Evolutionary conservation across 352 stramenopile species (phyloP), one percentile per base, ranked within the genome.

Genomic region (Globisporangium middletonii): DNA sequence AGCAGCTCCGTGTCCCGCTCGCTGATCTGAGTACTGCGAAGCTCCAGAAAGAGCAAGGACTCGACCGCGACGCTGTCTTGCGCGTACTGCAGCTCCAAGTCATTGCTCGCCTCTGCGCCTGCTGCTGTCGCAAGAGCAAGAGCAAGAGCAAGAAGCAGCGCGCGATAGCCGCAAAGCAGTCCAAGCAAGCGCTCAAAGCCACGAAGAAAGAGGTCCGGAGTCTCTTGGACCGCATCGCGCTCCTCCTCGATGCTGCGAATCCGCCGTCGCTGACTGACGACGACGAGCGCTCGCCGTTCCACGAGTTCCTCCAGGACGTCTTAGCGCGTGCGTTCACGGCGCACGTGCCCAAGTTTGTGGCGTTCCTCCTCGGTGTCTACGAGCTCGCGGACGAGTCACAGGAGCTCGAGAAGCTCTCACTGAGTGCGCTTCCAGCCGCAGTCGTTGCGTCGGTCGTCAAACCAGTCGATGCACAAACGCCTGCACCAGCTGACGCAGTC

Each of bases 221-320:
- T 11, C 65, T 94, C 5, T 51, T 92, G 60, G 83, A 91, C n/a
- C 74, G 79, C 12, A 71, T 92, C 18, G 84, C 84, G 16, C 62
- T 94, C 60, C 63, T 89, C 18, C 61, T 92, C 48, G 84, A 92
- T 37, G 81, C 82, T 11, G 78, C 75, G 0, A 91, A 84, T 30
- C 79, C 79, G 23, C 66, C 74, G 28, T 86, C 75, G 18, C 72
- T 89, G 51, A 75, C 62, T 16, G 83, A 86, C 23, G 77, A 77
- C 19, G 77, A 88, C 33, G 79, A 88, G 37, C 75, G 68, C 13
- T 88, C 85, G 27, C 80, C 80, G 12, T 94, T 94, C 59, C 77
- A 89, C 38, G 53, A 75, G 13, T 89, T 93, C 33, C 50, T 94
- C 4, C 51, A 83, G 47, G 69, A 77, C 8, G 58, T 82, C 15